Conservation (phyloP, 192 early-diverging fungal genomes). For the Linnemannia exigua region DNA sequence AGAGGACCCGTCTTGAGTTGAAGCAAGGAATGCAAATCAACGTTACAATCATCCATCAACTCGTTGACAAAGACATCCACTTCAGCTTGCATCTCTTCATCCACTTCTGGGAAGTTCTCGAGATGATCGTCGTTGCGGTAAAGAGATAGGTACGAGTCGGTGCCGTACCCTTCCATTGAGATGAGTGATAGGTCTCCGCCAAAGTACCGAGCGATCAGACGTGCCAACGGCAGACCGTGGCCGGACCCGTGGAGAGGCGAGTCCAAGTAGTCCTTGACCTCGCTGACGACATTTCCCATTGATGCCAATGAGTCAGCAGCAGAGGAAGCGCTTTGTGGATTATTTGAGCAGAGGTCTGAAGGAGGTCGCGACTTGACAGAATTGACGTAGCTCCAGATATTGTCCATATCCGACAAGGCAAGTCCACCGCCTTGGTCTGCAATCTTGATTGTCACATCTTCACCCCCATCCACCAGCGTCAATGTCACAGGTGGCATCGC, state of each 20-base stretch:
- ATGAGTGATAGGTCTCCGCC: conserved; percentile 74
- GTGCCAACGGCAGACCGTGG: conserved; percentile 64
- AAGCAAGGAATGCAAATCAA: neutral
- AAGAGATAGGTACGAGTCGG: conserved; percentile 68
- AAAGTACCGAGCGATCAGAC: conserved; percentile 73
- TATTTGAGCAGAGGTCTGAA: neutral
- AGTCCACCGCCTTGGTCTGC: conserved; percentile 77
- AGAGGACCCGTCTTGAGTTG: neutral
- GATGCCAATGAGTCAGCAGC: conserved; percentile 3
- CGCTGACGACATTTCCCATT: conserved; percentile 16
- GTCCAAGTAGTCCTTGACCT: conserved; percentile 39
- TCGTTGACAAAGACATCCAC: conserved; percentile 50
- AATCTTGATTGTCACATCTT: conserved; percentile 76
- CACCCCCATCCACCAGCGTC: conserved; percentile 68
- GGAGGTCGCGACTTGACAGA: conserved; percentile 40
- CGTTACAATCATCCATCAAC: conserved; percentile 30
- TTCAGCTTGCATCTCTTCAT: conserved; percentile 45
- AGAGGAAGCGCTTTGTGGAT: neutral
- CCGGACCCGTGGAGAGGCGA: conserved; percentile 33
- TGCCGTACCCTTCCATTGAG: conserved; percentile 78
- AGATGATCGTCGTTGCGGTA: conserved; percentile 52
- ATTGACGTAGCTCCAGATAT: conserved; percentile 69
- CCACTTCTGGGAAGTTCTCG: conserved; percentile 55
- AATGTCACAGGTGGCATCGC: conserved; percentile 66
- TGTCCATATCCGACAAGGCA: conserved; percentile 66